Evolutionary conservation across 768 basidiomycete species (phyloP).

Genomic region (Pisolithus tinctorius): DNA sequence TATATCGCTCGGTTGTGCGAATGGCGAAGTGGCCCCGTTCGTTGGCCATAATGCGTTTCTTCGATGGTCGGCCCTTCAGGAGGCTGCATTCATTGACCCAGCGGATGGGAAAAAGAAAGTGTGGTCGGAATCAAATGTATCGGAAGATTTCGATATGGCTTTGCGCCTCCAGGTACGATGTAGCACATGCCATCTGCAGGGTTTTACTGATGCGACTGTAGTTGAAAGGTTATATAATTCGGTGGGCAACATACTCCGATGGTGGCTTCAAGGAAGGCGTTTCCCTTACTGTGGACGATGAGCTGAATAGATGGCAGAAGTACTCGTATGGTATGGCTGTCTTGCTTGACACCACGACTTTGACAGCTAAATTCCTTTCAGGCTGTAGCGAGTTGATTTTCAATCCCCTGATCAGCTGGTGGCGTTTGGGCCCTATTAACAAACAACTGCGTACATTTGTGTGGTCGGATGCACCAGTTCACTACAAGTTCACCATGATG

Average conservation of each 20-base stretch:
- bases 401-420: constrained; percentile 78
- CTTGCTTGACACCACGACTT: background rate
- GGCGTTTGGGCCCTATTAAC: constrained; percentile 73
- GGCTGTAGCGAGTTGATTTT: constrained; percentile 42
- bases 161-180: constrained; percentile 41
- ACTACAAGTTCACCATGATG: constrained; percentile 70
- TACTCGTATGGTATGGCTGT: constrained; percentile 55
- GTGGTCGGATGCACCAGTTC: constrained; percentile 71
- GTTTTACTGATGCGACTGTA: constrained; percentile 38
- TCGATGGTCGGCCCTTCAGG: constrained; percentile 85
- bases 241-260: constrained; percentile 75
- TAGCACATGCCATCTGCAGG: background rate
- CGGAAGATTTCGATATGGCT: constrained; percentile 68
- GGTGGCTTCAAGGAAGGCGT: constrained; percentile 91
- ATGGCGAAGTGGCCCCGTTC: constrained; percentile 72
- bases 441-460: constrained; percentile 71
- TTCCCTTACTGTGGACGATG: constrained; percentile 85
- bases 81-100: constrained; percentile 66
- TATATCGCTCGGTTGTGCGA: constrained; percentile 74
- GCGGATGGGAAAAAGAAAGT: constrained; percentile 56
- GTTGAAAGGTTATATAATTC: constrained; percentile 1
- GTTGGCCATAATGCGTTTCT: constrained; percentile 89
- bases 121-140: constrained; percentile 63
- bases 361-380: background rate
- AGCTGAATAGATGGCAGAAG: constrained; percentile 90